Evolutionary conservation across 345 rosid genomes (phyloP), one percentile per base, ranked within the genome.

Genomic region (Acer negundo): DNA sequence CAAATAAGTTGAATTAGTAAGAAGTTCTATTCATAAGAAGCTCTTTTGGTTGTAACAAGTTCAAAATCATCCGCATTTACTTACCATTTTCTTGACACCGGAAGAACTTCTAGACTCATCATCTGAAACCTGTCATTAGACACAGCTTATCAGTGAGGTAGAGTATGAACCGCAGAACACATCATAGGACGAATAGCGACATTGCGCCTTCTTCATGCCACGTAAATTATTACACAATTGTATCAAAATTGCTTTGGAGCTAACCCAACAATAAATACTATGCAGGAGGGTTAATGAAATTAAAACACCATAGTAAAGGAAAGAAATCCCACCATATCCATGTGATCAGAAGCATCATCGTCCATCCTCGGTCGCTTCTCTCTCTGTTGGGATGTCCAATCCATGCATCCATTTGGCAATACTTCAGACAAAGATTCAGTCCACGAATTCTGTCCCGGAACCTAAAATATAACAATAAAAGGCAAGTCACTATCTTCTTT

Each of bases 361-460:
- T 90, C 93, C 70, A 73, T 76, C 80, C 98, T 90, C 35, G 35
- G 81, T 15, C 98, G 95, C 86, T 96, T 96, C 78, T 92, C 97
- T 78, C 94, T 79, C 16, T 83, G 91, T 63, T 79, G 85, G 26
- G 87, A 78, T 38, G 81, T 83, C 77, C 35, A 70, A 58, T 82
- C 82, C 84, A 84, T 74, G 75, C 69, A 65, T 42, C 69, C 69
- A 42, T 78, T 80, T 61, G 68, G 63, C 20, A 61, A 80, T 68
- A 63, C 81, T 56, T 83, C 84, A 56, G 85, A 81, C 65, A 85
- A 78, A 79, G 83, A 73, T 76, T 92, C 88, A 73, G 97, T 88
- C 98, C 98, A 96, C 4, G 84, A 78, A 86, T 85, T 96, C 74
- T 81, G 88, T 53, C 99, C 97, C 0, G 97, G 99, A n/a, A 89